Conservation (phyloP, 2,329 filamentous ascomycete species). For the Drechslera avenae region DNA sequence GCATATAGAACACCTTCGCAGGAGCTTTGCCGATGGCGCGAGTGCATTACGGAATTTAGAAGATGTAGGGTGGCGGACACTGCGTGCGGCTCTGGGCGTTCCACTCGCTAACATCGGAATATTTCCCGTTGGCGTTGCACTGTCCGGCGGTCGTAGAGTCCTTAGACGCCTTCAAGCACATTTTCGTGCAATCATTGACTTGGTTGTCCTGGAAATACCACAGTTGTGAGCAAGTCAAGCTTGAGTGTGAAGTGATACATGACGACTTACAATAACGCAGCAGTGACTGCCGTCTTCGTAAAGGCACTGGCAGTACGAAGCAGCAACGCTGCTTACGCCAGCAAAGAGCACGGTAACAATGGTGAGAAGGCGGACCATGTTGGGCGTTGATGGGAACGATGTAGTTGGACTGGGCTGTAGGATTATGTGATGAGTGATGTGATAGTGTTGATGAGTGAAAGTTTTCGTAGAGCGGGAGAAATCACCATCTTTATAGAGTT, state of each 20-base stretch:
- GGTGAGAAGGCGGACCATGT: conserved; percentile 5
- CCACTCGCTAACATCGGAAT: neutral
- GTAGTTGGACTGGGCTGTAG: too few relatives aligned
- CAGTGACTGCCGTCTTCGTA: conserved; percentile 4
- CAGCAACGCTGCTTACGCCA: conserved; percentile 6
- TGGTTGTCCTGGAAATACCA: neutral
- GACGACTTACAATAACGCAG: conserved; percentile 10
- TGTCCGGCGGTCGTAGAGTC: neutral
- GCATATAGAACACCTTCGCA: neutral
- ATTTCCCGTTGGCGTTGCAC: conserved; percentile 4
- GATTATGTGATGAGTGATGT: too few relatives aligned
- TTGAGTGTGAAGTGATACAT: conserved; percentile 2
- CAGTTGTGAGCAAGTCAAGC: neutral
- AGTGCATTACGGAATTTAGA: neutral
- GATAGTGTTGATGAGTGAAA: too few relatives aligned
- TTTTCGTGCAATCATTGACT: conserved; percentile 1
- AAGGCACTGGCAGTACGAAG: conserved; percentile 8
- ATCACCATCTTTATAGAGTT: too few relatives aligned
- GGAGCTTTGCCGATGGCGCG: neutral
- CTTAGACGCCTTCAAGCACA: conserved; percentile 1
- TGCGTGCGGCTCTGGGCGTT: neutral
- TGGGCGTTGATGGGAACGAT: too few relatives aligned
- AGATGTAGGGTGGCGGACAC: neutral
- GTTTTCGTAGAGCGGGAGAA: too few relatives aligned
- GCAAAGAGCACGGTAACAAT: neutral